Evolutionary conservation across 139 green algal genomes (phyloP), one percentile per base, ranked within the genome.

Genomic region (Chlorella sp.): DNA sequence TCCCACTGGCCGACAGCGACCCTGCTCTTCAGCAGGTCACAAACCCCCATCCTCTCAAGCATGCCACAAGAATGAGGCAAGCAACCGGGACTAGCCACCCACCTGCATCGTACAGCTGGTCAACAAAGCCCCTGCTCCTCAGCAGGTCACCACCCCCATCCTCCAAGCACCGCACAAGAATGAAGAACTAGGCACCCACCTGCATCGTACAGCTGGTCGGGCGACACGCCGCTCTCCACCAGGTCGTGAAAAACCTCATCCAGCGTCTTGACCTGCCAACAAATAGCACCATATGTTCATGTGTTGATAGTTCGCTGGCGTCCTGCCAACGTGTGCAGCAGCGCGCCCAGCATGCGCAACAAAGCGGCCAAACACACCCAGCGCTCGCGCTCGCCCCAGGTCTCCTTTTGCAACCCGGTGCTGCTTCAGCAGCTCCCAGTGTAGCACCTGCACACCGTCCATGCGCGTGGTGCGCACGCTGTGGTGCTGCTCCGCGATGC

Each of bases 401-500:
- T n/a, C n/a, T n/a, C n/a, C n/a, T n/a, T n/a, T n/a, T n/a, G n/a
- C n/a, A n/a, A n/a, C n/a, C n/a, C n/a, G n/a, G n/a, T n/a, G n/a
- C n/a, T n/a, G n/a, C n/a, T n/a, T n/a, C n/a, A n/a, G n/a, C n/a
- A n/a, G 11, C 46, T 11, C 46, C 46, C 7, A 54, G 7, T 11
- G 51, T 16, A 3, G 9, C 51, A 60, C 51, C 51, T 80, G 88
- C 60, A 90, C 88, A 69, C 84, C 89, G 36, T 92, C 83, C 26
- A 87, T 83, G 67, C 92, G 92, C 36, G 88, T 91, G 48, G 92
- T 94, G 7, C 93, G 89, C 86, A 96, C 90, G 64, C 92, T 96
- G 93, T 77, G 83, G 80, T 93, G 83, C 70, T 54, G 86, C 87
- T 94, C 91, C 30, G 91, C 91, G 5, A 94, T 92, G 75, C 84